Base-by-base conservation (phyloP, 2,329 filamentous ascomycete genomes). In the Stachybotrys chlorohalonatus region DNA sequence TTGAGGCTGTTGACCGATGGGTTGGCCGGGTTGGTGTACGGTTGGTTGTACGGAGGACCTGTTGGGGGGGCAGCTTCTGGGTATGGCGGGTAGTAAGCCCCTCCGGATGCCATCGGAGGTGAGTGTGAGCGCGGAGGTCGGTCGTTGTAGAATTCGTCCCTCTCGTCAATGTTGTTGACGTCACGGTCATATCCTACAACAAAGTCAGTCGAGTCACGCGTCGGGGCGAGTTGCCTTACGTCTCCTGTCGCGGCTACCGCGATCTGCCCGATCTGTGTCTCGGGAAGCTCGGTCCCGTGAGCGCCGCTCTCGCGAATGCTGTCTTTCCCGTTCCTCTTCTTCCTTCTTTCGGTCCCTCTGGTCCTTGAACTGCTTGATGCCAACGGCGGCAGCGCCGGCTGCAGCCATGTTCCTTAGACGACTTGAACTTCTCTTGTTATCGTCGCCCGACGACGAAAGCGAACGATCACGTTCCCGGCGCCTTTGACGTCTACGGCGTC, bases 361-460 rank as follows among this genome's bases (percentile, higher is more conserved):
- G 62, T 82, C 77, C 56, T 77, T 74, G 57, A 78, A 82, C 62
- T 83, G 80, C 64, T 84, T 85, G 55, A 86, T 75, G 0, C 83
- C 82, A 55, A 86, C 77, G 6, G 82, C 83, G 0, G 83, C 81
- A 6, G 83, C 83, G 7, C 80, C 82, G 1, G 78, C 82, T 4
- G 76, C 75, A 15, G 82, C 80, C 60, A 83, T 70, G 53, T 84
- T 73, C 48, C 81, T 73, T 17, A 84, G 64, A 53, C 74, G 72
- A 59, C 80, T 84, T 59, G 71, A 74, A 61, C 80, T 85, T 56
- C 81, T 72, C 62, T 78, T 79, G 70, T 62, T 63, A 60, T 68
- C 60, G 61, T 63, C 59, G 53, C 68, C 61, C 56, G 68, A 67
- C 47, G 67, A 69, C 49, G 63, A 67, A 54, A 69, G 68, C 36